phyloP scores from a whole-genome alignment of 2,329 filamentous ascomycete genomes.

The Colletotrichum chlorophyti region DNA sequence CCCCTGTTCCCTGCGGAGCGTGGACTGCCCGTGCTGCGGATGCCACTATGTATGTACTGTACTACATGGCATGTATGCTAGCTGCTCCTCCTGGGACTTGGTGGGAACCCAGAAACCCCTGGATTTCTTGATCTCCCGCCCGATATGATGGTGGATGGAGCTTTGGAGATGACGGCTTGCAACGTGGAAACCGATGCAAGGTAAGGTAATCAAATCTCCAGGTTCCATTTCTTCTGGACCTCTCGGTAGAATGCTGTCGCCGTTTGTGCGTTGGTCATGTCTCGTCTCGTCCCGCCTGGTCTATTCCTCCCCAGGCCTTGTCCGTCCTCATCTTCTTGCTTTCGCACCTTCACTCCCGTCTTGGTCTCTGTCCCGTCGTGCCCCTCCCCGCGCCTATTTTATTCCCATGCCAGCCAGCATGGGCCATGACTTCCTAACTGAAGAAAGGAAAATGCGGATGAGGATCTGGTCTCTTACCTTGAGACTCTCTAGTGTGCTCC shows the following conservation, averaged over 20 bases:
- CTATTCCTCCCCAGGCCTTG: background rate
- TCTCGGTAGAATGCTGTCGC: background rate
- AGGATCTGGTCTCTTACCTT: background rate
- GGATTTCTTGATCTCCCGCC: too few relatives aligned
- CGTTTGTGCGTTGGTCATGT: background rate
- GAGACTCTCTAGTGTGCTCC: background rate
- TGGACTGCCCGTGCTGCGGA: too few relatives aligned
- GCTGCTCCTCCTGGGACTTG: background rate
- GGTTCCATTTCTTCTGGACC: background rate
- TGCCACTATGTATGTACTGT: too few relatives aligned
- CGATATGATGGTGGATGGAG: constrained; percentile 2
- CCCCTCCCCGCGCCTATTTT: background rate
- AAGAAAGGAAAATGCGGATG: background rate
- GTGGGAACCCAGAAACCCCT: too few relatives aligned
- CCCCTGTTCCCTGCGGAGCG: constrained; percentile 16
- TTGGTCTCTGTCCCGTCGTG: background rate
- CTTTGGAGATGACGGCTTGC: background rate
- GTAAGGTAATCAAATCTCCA: background rate
- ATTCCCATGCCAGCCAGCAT: background rate
- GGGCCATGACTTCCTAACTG: background rate
- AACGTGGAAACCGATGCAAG: background rate
- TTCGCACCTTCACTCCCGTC: background rate
- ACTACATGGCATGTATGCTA: too few relatives aligned
- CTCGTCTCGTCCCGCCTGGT: too few relatives aligned
- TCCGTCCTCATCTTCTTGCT: background rate